Conservation (phyloP, 257 asterid genomes). For the Salvia hispanica region DNA sequence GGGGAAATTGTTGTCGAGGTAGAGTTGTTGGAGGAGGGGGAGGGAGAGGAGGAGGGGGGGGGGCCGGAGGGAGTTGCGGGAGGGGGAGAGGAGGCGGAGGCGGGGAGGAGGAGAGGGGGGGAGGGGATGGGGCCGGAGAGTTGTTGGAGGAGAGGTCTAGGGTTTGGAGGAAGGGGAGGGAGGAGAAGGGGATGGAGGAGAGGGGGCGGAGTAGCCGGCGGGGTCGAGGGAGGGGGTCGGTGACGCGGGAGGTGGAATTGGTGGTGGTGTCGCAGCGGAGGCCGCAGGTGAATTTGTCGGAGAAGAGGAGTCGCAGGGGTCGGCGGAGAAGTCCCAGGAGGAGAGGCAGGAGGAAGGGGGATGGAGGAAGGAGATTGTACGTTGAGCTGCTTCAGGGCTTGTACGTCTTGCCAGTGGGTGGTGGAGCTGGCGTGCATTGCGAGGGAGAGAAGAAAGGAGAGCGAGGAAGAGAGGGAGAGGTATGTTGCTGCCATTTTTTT, state of each 20-base stretch:
- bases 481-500: slow-evolving; percentile 23
- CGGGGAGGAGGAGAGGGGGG: slow-evolving; percentile 51
- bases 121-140: slow-evolving; percentile 58
- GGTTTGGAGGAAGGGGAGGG: slow-evolving; percentile 52
- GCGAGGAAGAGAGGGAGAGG: slow-evolving; percentile 21
- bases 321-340: slow-evolving; percentile 73
- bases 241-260: slow-evolving; percentile 47
- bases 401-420: slow-evolving; percentile 64
- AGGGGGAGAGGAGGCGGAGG: slow-evolving; percentile 53
- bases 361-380: slow-evolving; percentile 49
- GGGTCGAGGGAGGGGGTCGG: slow-evolving; percentile 76
- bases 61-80: slow-evolving; percentile 63
- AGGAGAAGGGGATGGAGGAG: slow-evolving; percentile 44
- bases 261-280: slow-evolving; percentile 55
- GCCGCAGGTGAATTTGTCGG: slow-evolving; percentile 79
- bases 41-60: slow-evolving; percentile 54
- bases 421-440: slow-evolving; percentile 41
- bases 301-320: slow-evolving; percentile 70
- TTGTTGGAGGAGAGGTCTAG: slow-evolving; percentile 61
- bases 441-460: slow-evolving; percentile 5
- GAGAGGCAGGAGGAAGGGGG: slow-evolving; percentile 62
- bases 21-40: slow-evolving; percentile 52
- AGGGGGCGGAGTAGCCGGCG: slow-evolving; percentile 64
- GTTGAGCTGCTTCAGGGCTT: slow-evolving; percentile 60
- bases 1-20: slow-evolving; percentile 57